A percentile compares a stretch with the other conserved stretches of the same genome.
Evolutionary conservation across 2,329 filamentous ascomycete genomes (phyloP).

Genomic region (Alternaria postmessia): DNA sequence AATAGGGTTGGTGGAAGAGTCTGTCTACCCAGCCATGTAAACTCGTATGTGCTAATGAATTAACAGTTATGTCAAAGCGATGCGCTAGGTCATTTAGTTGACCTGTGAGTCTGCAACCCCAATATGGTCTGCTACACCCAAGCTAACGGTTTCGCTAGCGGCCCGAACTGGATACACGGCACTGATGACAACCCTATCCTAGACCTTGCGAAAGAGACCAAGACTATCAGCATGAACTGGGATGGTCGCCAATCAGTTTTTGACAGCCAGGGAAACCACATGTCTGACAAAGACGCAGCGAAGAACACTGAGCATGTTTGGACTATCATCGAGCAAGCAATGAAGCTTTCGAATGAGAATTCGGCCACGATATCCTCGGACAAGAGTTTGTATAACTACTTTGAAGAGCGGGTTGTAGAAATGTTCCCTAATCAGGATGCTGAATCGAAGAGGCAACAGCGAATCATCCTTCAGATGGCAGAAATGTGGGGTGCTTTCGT

Average conservation of each 20-base stretch:
- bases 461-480: slow-evolving; percentile 61
- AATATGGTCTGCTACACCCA: background rate
- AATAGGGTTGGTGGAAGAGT: slow-evolving; percentile 73
- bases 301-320: slow-evolving; percentile 65
- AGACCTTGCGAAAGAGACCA: slow-evolving; percentile 69
- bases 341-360: slow-evolving; percentile 69
- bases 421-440: slow-evolving; percentile 49
- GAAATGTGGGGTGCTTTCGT: slow-evolving; percentile 77
- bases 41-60: background rate
- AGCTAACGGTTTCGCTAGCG: slow-evolving; percentile 51
- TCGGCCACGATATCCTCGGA: slow-evolving; percentile 61
- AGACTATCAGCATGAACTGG: slow-evolving; percentile 62
- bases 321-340: slow-evolving; percentile 73
- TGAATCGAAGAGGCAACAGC: slow-evolving; percentile 57
- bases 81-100: slow-evolving; percentile 60
- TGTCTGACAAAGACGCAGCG: slow-evolving; percentile 54
- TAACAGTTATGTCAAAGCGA: slow-evolving; percentile 59
- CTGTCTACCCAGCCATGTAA: slow-evolving; percentile 23
- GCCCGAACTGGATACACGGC: slow-evolving; percentile 84
- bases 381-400: slow-evolving; percentile 66
- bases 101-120: slow-evolving; percentile 59
- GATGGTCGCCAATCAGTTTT: slow-evolving; percentile 65
- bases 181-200: slow-evolving; percentile 75
- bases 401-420: slow-evolving; percentile 59
- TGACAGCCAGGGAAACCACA: slow-evolving; percentile 62